phyloP scores from a whole-genome alignment of 2,329 filamentous ascomycete species.

The Leptosphaerulina australis region DNA sequence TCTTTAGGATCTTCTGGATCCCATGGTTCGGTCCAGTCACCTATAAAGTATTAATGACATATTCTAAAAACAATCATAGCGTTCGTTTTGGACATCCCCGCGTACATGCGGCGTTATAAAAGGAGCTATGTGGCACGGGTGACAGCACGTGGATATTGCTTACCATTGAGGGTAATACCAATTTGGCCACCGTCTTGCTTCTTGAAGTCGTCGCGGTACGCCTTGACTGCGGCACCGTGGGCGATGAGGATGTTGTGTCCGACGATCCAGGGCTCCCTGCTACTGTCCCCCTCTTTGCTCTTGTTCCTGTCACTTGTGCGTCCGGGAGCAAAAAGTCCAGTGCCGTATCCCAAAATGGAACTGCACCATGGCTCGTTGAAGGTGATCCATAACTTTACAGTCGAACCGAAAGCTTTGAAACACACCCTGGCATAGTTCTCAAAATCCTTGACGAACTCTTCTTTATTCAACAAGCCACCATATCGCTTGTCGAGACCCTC shows the following conservation, averaged over 20 bases:
- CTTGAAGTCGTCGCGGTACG: conserved; percentile 84
- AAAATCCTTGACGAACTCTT: conserved; percentile 83
- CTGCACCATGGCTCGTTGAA: conserved; percentile 92
- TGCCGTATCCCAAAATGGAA: conserved; percentile 78
- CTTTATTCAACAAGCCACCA: conserved; percentile 77
- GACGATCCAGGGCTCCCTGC: conserved; percentile 79
- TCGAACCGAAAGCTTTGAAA: conserved; percentile 73
- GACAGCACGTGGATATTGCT: conserved; percentile 30
- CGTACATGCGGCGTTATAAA: conserved; percentile 1
- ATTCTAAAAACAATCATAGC: background rate
- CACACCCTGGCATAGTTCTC: conserved; percentile 77
- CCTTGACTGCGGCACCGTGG: conserved; percentile 79
- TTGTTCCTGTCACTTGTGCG: conserved; percentile 76
- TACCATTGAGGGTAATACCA: conserved; percentile 84
- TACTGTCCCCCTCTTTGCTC: conserved; percentile 73
- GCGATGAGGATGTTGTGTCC: conserved; percentile 82
- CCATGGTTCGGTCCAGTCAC: conserved; percentile 83
- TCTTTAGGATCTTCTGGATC: conserved; percentile 76
- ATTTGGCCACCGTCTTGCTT: conserved; percentile 73
- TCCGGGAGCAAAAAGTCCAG: conserved; percentile 81
- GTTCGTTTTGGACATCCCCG: conserved; percentile 8
- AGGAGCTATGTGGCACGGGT: conserved; percentile 2
- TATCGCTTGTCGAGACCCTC: conserved; percentile 80
- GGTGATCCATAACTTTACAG: conserved; percentile 87
- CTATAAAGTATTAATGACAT: conserved; percentile 44